Percentiles rank a stretch among this genome's conserved stretches.
Evolutionary conservation across 2,329 filamentous ascomycete species (phyloP).

Genomic region (Apiospora koreana): DNA sequence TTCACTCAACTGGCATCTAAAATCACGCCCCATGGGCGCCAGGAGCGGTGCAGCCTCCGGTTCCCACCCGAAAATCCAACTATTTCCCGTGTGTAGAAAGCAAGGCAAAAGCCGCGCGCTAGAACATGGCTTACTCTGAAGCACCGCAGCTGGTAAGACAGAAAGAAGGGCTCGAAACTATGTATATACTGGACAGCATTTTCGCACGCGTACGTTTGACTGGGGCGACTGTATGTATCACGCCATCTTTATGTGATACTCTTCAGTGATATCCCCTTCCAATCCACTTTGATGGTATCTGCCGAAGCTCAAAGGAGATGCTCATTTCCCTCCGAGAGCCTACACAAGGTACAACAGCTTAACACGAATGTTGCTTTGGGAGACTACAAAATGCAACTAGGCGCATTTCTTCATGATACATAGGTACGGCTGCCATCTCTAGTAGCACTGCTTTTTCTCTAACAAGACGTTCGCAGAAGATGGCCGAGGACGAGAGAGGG

Average conservation of each 20-base stretch:
- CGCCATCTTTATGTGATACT: background rate
- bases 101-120: background rate
- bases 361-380: background rate
- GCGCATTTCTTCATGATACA: too few relatives aligned
- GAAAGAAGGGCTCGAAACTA: background rate
- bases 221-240: background rate
- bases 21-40: background rate
- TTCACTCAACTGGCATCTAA: background rate
- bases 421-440: too few relatives aligned
- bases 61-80: background rate
- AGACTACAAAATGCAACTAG: too few relatives aligned
- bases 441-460: too few relatives aligned
- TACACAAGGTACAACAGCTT: background rate
- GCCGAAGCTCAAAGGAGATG: constrained; percentile 3
- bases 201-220: background rate
- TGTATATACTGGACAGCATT: background rate
- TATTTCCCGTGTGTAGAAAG: background rate
- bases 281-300: background rate
- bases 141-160: background rate
- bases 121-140: background rate
- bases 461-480: too few relatives aligned
- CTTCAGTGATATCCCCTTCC: background rate
- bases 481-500: too few relatives aligned
- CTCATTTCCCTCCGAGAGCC: constrained; percentile 4
- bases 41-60: background rate